Evolutionary conservation across 2,329 filamentous ascomycete genomes (phyloP), one percentile per base, ranked within the genome.

Genomic region (Talaromyces sp.): DNA sequence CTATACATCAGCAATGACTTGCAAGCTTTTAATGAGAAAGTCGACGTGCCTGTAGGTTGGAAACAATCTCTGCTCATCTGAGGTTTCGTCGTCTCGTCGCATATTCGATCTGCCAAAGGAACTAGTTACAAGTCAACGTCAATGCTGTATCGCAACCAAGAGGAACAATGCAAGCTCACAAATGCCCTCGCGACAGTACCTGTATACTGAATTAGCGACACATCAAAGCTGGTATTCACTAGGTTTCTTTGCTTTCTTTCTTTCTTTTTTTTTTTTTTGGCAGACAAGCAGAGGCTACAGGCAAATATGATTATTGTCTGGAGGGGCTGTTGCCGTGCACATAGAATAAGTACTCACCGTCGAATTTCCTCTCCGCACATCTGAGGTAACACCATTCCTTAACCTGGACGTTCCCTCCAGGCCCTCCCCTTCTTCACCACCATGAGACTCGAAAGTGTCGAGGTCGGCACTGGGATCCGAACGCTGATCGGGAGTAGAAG

Each of bases 51-150:
- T 56, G 54, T 52, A 66, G 31, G 14, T 61, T 16, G 64, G 64
- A 39, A 72, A 69, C 39, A 72, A 42, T 52, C 71, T 66, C n/a
- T 56, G 50, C 61, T 72, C 70, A 39, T 71, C 69, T 16, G 57
- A 58, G 48, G 56, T 55, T 39, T 61, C 31, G 18, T 40, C 44
- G 28, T 46, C 31, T 31, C 37, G 64, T 37, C 59, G 65, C 62
- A 65, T 68, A 35, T 56, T 64, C 39, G 62, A 61, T 56, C 64
- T 67, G 44, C 60, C 56, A 52, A 39, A 63, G 37, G 65, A 52
- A 56, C 48, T 37, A 60, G 69, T 55, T n/a, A 25, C 37, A 23
- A 64, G 64, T 71, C 62, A 70, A 66, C 21, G 5, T 48, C 42
- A 33, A 59, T 37, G 23, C 12, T 18, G 21, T 25, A 25, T 50